phyloP scores from a whole-genome alignment of 2,329 filamentous ascomycete genomes.

The Xylaria sp. region DNA sequence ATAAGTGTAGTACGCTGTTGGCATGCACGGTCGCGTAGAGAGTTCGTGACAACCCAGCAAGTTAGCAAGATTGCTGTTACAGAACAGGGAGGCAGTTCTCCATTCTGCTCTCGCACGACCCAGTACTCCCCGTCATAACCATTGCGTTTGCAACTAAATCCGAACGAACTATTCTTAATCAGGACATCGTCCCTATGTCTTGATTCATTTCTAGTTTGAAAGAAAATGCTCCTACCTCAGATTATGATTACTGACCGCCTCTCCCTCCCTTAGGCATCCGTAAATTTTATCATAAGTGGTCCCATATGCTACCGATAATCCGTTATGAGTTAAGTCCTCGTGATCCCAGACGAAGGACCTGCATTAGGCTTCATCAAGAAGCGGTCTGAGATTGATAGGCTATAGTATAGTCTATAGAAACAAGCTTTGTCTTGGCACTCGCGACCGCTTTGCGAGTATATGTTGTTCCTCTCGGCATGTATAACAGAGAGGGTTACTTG shows the following conservation, averaged over 20 bases:
- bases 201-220: not conserved
- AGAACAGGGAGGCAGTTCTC: not conserved
- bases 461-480: not conserved
- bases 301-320: not conserved
- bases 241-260: not conserved
- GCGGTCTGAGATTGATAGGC: constrained; percentile 1
- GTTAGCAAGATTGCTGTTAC: not conserved
- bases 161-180: too few species aligned
- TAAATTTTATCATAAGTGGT: not conserved
- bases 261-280: not conserved
- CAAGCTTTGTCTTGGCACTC: not conserved
- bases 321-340: not conserved
- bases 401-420: not conserved
- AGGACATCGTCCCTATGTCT: not conserved
- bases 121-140: not conserved
- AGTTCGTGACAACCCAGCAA: not conserved
- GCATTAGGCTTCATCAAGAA: not conserved
- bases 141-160: not conserved
- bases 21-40: not conserved
- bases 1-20: not conserved
- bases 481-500: not conserved
- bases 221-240: not conserved
- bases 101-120: not conserved
- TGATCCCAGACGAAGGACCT: not conserved
- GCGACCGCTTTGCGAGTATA: not conserved